Evolutionary conservation across 306 rosid species (phyloP).

Genomic region (Geum urbanum): DNA sequence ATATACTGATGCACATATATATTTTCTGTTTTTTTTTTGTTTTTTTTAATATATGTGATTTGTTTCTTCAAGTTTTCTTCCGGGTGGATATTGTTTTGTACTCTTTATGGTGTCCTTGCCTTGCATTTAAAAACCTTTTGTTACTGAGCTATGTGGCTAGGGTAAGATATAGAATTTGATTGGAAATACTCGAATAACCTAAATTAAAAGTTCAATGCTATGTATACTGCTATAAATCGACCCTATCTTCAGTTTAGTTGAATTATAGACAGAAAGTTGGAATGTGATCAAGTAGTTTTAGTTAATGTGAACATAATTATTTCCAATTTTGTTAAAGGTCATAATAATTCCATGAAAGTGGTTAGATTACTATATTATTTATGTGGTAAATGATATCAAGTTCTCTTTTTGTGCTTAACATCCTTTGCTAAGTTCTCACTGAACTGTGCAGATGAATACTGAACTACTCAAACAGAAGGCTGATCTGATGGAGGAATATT

Average conservation of each 20-base stretch:
- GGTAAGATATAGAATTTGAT: background rate
- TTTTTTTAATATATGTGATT: background rate
- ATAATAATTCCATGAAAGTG: background rate
- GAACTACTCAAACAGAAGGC: conserved; percentile 64
- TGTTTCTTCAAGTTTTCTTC: background rate
- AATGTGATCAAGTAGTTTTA: background rate
- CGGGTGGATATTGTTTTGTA: background rate
- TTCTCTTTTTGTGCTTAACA: background rate
- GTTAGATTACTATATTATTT: background rate
- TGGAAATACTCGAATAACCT: background rate
- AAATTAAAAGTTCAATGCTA: too few species aligned
- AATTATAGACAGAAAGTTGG: background rate
- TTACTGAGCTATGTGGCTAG: background rate
- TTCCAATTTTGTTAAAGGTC: background rate
- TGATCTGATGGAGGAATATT: conserved; percentile 64
- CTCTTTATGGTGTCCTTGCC: background rate
- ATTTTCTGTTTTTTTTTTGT: conserved; percentile 5
- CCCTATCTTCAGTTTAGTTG: background rate
- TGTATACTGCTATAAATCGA: background rate
- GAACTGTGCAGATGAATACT: conserved; percentile 58
- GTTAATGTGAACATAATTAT: background rate
- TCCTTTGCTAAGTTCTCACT: conserved; percentile 9
- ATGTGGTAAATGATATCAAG: too few species aligned
- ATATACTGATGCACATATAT: too few species aligned
- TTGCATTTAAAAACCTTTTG: background rate